Conservation (phyloP, 257 asterid species). For the Ilex asprella region DNA sequence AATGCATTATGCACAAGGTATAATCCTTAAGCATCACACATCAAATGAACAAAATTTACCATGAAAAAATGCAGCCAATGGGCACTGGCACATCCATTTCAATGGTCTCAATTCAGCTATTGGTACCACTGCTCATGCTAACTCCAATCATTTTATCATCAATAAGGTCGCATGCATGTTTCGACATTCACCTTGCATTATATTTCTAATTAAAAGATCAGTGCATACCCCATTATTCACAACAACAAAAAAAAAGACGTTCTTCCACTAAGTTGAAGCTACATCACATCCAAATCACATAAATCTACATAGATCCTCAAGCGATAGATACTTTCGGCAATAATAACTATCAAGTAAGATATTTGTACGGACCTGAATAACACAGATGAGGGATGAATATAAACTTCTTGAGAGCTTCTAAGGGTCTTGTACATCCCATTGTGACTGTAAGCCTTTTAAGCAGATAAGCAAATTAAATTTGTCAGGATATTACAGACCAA, state of each 20-base stretch:
- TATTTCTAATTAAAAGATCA: not conserved
- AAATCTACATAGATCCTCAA: not conserved
- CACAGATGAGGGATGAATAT: conserved; percentile 91
- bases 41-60: no score
- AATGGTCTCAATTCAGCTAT: no score
- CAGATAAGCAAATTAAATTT: conserved; percentile 12
- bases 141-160: no score
- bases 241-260: no score
- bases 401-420: conserved; percentile 88
- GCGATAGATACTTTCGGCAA: not conserved
- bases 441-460: conserved; percentile 70
- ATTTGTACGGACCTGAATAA: conserved; percentile 64
- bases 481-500: conserved; percentile 1
- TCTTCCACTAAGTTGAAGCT: not conserved
- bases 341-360: not conserved
- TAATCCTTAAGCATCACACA: no score
- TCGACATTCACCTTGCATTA: not conserved
- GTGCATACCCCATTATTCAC: not conserved
- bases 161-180: no score
- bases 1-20: no score
- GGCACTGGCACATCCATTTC: no score
- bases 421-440: conserved; percentile 84
- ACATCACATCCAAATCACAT: not conserved
- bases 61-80: no score
- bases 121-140: no score